phyloP scores from a whole-genome alignment of 1,284 basidiomycete genomes.

The Pulchroboletus neoregius region DNA sequence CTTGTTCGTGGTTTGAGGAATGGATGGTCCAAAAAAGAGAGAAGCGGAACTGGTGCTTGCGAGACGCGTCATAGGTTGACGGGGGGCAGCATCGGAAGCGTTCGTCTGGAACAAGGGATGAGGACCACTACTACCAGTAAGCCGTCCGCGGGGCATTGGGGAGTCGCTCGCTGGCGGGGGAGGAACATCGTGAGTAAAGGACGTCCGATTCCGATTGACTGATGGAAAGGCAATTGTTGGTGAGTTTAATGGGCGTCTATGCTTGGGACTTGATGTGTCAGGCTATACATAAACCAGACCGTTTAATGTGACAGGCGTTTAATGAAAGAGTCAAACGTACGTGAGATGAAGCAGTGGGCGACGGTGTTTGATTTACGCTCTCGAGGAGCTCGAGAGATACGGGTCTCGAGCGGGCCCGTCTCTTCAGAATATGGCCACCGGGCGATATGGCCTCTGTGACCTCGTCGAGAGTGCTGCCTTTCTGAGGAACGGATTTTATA shows the following conservation, averaged over 20 bases:
- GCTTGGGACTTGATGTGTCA: conserved; percentile 18
- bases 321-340: conserved; percentile 32
- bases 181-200: conserved; percentile 10
- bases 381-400: conserved; percentile 62
- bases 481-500: conserved; percentile 36
- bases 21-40: conserved; percentile 68
- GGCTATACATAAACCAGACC: conserved; percentile 15
- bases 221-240: conserved; percentile 35
- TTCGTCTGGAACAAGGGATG: conserved; percentile 19
- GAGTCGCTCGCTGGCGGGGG: conserved; percentile 39
- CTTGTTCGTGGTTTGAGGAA: conserved; percentile 35
- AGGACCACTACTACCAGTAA: conserved; percentile 34
- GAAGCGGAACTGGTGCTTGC: conserved; percentile 57
- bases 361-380: conserved; percentile 41
- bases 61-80: conserved; percentile 34
- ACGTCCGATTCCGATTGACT: conserved; percentile 24
- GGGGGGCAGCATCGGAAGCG: conserved; percentile 26
- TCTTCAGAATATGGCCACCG: conserved; percentile 66
- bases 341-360: conserved; percentile 38
- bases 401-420: conserved; percentile 64
- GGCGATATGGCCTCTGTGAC: conserved; percentile 68
- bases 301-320: conserved; percentile 4
- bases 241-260: conserved; percentile 13
- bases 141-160: conserved; percentile 47
- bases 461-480: conserved; percentile 41